Conservation (phyloP, 192 early-diverging fungal species). For the Backusella morwellensis region DNA sequence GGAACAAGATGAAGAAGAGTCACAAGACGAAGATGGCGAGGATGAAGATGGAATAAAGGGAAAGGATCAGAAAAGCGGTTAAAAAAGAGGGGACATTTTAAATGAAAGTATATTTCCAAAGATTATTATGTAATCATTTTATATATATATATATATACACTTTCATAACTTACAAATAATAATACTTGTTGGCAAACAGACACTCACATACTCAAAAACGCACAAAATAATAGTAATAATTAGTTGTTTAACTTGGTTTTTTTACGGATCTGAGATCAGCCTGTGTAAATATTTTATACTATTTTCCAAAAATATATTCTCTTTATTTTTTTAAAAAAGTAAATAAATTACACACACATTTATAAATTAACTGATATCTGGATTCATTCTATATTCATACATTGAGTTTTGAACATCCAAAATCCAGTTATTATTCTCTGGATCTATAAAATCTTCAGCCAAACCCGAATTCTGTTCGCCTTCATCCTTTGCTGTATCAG, state of each 20-base stretch:
- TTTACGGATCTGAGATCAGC: not conserved
- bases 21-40: not conserved
- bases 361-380: not conserved
- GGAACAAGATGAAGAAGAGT: conserved; percentile 1
- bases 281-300: not conserved
- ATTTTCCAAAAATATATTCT: not conserved
- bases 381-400: not conserved
- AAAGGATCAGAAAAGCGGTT: not conserved
- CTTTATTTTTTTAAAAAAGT: not conserved
- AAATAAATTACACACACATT: not conserved
- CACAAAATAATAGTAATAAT: not conserved
- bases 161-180: not conserved
- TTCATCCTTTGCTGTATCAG: not conserved
- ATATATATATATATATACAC: conserved; percentile 1
- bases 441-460: not conserved
- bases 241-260: not conserved
- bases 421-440: not conserved
- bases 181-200: not conserved
- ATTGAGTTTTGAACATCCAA: not conserved
- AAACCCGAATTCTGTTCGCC: not conserved
- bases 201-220: not conserved
- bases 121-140: not conserved
- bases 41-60: not conserved
- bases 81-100: not conserved
- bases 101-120: not conserved